Evolutionary conservation across 352 stramenopile species (phyloP).

Genomic region (Globisporangium nunn): DNA sequence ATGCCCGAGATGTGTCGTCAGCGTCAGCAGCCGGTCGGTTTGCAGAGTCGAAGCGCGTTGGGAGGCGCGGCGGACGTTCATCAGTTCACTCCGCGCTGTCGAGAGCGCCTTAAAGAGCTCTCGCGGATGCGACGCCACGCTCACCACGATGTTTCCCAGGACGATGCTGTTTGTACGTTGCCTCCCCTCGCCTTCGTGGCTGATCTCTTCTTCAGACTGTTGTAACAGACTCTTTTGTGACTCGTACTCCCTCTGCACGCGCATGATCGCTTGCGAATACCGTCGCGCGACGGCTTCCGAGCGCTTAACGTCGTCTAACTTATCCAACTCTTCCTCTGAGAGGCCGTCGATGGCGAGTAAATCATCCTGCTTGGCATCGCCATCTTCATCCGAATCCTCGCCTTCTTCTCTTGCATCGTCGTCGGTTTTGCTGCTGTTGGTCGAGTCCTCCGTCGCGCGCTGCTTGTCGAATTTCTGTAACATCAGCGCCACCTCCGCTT

Average conservation of each 20-base stretch:
- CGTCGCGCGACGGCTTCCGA: slow-evolving; percentile 36
- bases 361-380: neutral
- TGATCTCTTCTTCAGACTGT: slow-evolving; percentile 30
- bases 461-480: slow-evolving; percentile 27
- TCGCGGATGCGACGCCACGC: slow-evolving; percentile 44
- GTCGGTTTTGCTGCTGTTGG: neutral
- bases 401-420: slow-evolving; percentile 2
- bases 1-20: slow-evolving; percentile 54
- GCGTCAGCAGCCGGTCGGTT: slow-evolving; percentile 49
- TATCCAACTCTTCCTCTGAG: slow-evolving; percentile 11
- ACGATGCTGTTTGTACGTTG: slow-evolving; percentile 55
- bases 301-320: slow-evolving; percentile 31
- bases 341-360: slow-evolving; percentile 1
- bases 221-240: slow-evolving; percentile 38
- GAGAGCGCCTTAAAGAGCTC: slow-evolving; percentile 61
- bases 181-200: slow-evolving; percentile 29
- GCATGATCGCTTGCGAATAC: slow-evolving; percentile 45
- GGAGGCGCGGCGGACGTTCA: slow-evolving; percentile 34
- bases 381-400: neutral
- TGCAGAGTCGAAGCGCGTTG: slow-evolving; percentile 47
- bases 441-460: neutral
- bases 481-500: slow-evolving; percentile 36
- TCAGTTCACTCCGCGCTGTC: slow-evolving; percentile 32
- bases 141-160: slow-evolving; percentile 41
- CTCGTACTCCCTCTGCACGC: slow-evolving; percentile 46